Evolutionary conservation across 139 green algal species (phyloP).

Genomic region (Nannochloris sp.): DNA sequence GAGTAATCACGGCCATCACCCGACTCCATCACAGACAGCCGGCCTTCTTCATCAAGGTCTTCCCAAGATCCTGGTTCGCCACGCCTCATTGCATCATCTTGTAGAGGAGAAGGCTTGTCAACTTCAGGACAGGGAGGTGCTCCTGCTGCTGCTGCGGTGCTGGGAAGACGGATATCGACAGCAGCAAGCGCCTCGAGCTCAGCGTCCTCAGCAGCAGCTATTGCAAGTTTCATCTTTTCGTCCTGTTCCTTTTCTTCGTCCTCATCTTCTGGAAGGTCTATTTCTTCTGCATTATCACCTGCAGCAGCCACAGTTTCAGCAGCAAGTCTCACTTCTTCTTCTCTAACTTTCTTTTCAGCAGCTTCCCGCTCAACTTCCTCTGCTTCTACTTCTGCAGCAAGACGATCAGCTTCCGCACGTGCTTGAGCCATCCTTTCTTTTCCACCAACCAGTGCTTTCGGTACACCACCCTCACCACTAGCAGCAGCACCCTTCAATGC

Average conservation of each 20-base stretch:
- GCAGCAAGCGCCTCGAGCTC: constrained; percentile 3
- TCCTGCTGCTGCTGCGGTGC: not conserved
- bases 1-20: constrained; percentile 35
- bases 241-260: constrained; percentile 8
- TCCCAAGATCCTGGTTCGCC: constrained; percentile 29
- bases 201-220: not conserved
- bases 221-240: not conserved
- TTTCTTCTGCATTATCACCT: constrained; percentile 16
- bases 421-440: not conserved
- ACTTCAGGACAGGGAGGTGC: not conserved
- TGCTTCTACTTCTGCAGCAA: not conserved
- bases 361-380: constrained; percentile 1
- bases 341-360: not conserved
- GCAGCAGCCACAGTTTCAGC: not conserved
- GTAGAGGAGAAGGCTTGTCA: not conserved
- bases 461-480: too few species aligned
- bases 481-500: not conserved
- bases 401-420: constrained; percentile 5
- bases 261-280: constrained; percentile 12
- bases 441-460: constrained; percentile 15
- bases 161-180: not conserved
- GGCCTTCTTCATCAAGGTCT: constrained; percentile 16
- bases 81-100: not conserved
- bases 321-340: not conserved
- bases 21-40: not conserved